A percentile compares a stretch with the other conserved stretches of the same genome.
Conservation (phyloP, 441 rosid species). For the Adansonia grandidieri region DNA sequence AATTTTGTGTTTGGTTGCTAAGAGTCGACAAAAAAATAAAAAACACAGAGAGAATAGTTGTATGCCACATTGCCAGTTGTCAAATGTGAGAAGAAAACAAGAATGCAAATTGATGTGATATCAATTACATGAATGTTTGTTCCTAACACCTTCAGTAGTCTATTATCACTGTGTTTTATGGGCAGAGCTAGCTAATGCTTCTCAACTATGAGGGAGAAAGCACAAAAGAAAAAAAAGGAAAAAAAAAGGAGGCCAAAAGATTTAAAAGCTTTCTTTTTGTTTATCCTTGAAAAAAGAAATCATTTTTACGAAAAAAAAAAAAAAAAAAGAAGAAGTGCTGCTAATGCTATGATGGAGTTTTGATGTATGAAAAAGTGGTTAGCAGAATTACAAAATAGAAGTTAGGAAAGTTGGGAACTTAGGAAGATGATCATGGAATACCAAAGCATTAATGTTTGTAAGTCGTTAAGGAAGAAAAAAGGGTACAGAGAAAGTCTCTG, state of each 20-base stretch:
- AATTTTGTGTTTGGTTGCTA: constrained; percentile 9
- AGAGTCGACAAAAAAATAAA: not conserved
- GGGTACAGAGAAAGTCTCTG: not conserved
- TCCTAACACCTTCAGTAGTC: not conserved
- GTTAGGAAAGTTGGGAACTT: not conserved
- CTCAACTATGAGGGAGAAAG: not conserved
- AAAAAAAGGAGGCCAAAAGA: too few species aligned
- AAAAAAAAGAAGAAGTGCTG: not conserved
- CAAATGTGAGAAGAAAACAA: not conserved
- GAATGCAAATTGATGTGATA: not conserved
- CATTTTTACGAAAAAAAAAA: not conserved
- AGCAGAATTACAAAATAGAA: not conserved
- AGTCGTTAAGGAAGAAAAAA: not conserved
- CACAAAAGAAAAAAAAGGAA: not conserved
- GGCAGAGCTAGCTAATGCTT: not conserved
- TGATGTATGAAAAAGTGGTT: not conserved
- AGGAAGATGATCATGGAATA: too few species aligned
- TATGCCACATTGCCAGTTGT: not conserved
- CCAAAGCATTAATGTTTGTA: not conserved
- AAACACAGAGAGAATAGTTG: not conserved
- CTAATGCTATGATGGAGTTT: not conserved
- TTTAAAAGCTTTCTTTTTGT: not conserved
- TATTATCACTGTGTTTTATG: not conserved
- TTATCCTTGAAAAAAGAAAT: not conserved
- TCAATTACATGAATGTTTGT: not conserved